phyloP scores from a whole-genome alignment of 257 asterid genomes.

The Plectranthus barbatus region DNA sequence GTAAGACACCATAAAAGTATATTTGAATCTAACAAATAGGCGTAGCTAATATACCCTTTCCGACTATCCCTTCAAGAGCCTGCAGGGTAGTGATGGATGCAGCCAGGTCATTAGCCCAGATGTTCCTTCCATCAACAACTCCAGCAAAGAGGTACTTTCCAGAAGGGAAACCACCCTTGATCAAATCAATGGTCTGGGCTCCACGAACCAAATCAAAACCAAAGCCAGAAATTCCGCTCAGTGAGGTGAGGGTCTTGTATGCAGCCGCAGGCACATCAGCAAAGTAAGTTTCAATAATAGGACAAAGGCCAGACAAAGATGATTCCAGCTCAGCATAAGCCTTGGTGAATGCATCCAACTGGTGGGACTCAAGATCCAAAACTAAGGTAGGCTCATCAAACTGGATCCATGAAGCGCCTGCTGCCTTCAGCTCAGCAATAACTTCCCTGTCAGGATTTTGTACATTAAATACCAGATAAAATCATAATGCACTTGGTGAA shows the following conservation, averaged over 20 bases:
- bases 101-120: slow-evolving; percentile 92
- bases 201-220: slow-evolving; percentile 97
- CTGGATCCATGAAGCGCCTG: slow-evolving; percentile 95
- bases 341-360: slow-evolving; percentile 78
- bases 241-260: slow-evolving; percentile 65
- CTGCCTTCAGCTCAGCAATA: slow-evolving; percentile 81
- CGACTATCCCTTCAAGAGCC: slow-evolving; percentile 38
- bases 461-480: background rate
- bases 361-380: slow-evolving; percentile 76
- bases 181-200: slow-evolving; percentile 64
- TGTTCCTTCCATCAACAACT: slow-evolving; percentile 96
- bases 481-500: background rate
- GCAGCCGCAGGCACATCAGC: slow-evolving; percentile 84
- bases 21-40: background rate
- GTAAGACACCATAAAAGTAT: background rate
- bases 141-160: slow-evolving; percentile 95
- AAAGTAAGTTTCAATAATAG: slow-evolving; percentile 72
- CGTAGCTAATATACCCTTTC: slow-evolving; percentile 9
- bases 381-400: slow-evolving; percentile 94
- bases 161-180: slow-evolving; percentile 75
- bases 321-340: slow-evolving; percentile 81
- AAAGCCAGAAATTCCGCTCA: slow-evolving; percentile 64
- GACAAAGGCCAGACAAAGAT: slow-evolving; percentile 56
- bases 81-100: slow-evolving; percentile 57
- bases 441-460: slow-evolving; percentile 61